Evolutionary conservation across 495 filamentous ascomycete genomes (phyloP).

Genomic region (Trichoderma gamsii): DNA sequence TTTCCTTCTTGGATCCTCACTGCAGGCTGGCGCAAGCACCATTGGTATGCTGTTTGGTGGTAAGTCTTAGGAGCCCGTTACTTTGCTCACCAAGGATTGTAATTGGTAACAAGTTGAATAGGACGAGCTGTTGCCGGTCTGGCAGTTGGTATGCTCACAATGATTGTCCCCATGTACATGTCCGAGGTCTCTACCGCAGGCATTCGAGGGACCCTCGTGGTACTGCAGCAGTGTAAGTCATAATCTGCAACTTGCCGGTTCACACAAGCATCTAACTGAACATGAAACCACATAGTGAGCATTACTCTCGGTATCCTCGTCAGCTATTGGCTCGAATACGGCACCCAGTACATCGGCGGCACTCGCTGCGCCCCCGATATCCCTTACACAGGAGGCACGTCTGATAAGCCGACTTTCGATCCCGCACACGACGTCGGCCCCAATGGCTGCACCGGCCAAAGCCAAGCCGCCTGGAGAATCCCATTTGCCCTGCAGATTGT

Average conservation of each 20-base stretch:
- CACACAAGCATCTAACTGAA: background rate
- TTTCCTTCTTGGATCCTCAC: slow-evolving; percentile 29
- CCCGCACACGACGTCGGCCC: slow-evolving; percentile 39
- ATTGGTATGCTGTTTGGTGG: slow-evolving; percentile 37
- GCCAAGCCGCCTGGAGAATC: slow-evolving; percentile 44
- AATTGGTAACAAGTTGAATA: background rate
- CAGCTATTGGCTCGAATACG: slow-evolving; percentile 53
- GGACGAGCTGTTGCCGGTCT: slow-evolving; percentile 47
- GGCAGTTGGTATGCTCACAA: slow-evolving; percentile 30
- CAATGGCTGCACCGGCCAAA: slow-evolving; percentile 29
- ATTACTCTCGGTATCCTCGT: slow-evolving; percentile 52
- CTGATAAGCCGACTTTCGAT: slow-evolving; percentile 30
- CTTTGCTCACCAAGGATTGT: slow-evolving; percentile 17
- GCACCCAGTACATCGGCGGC: slow-evolving; percentile 45
- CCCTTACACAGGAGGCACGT: slow-evolving; percentile 24
- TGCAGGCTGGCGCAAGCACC: slow-evolving; percentile 37
- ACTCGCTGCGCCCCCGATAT: slow-evolving; percentile 35
- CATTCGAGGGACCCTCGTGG: slow-evolving; percentile 47
- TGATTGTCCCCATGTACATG: slow-evolving; percentile 45
- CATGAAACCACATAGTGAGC: slow-evolving; percentile 13
- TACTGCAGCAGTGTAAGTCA: slow-evolving; percentile 42
- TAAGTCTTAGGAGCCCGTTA: background rate
- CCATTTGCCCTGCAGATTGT: slow-evolving; percentile 47
- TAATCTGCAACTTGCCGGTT: slow-evolving; percentile 22
- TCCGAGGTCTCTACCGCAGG: slow-evolving; percentile 51